phyloP scores from a whole-genome alignment of 2,329 filamentous ascomycete species.

The Malbranchea cinnamomea region DNA sequence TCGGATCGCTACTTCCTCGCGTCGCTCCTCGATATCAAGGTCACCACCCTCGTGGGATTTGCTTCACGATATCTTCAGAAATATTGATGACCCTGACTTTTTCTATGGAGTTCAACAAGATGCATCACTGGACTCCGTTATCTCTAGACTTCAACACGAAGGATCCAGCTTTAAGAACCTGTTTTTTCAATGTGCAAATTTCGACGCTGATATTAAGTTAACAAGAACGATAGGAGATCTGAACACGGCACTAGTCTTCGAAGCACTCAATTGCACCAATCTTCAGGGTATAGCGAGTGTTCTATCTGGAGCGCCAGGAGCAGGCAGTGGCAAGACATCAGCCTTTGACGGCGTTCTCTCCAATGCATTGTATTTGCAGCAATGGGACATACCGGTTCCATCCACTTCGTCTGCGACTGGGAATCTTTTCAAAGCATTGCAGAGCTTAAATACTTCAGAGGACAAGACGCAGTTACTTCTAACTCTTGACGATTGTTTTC shows the following conservation, averaged over 20 bases:
- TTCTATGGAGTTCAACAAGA: slow-evolving; percentile 83
- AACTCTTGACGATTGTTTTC: slow-evolving; percentile 47
- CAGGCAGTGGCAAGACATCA: slow-evolving; percentile 31
- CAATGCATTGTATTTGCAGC: slow-evolving; percentile 67
- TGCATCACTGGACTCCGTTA: slow-evolving; percentile 59
- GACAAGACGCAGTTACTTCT: slow-evolving; percentile 39
- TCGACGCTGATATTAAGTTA: slow-evolving; percentile 66
- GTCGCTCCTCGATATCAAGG: slow-evolving; percentile 49
- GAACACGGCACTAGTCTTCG: slow-evolving; percentile 57
- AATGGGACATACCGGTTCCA: slow-evolving; percentile 80
- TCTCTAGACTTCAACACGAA: slow-evolving; percentile 78
- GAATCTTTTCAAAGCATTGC: slow-evolving; percentile 65
- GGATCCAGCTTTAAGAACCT: slow-evolving; percentile 74
- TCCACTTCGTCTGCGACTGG: slow-evolving; percentile 46
- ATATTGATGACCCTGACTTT: slow-evolving; percentile 87
- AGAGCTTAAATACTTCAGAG: slow-evolving; percentile 55
- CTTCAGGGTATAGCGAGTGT: slow-evolving; percentile 75
- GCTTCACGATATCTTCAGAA: slow-evolving; percentile 71
- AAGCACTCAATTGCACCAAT: slow-evolving; percentile 64
- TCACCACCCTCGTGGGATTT: slow-evolving; percentile 47
- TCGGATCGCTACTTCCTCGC: slow-evolving; percentile 41
- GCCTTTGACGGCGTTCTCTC: slow-evolving; percentile 60
- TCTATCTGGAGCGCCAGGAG: slow-evolving; percentile 49
- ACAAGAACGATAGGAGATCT: slow-evolving; percentile 38
- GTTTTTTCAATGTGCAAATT: slow-evolving; percentile 77